Conservation (phyloP, 352 stramenopile species). For the Phytophthora boehmeriae region DNA sequence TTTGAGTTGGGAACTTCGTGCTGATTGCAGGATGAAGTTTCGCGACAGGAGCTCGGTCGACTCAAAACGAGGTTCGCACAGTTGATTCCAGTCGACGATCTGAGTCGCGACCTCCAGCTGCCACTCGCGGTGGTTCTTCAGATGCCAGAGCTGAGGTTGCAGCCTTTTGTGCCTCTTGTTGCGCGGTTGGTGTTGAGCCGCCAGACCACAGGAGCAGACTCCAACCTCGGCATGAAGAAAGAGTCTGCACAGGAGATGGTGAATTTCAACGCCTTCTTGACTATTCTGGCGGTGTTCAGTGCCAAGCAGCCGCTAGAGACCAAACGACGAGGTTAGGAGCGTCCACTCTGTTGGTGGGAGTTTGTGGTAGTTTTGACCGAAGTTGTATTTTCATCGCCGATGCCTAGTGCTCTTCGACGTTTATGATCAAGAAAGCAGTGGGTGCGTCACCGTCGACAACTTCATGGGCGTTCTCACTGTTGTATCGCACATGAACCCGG, state of each 20-base stretch:
- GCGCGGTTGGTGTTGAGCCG: conserved; percentile 17
- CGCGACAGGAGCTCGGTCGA: conserved; percentile 41
- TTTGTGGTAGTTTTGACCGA: not conserved
- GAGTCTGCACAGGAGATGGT: conserved; percentile 9
- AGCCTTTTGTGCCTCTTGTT: conserved; percentile 27
- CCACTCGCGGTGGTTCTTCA: conserved; percentile 14
- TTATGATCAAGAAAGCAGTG: conserved; percentile 43
- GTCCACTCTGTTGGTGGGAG: not conserved
- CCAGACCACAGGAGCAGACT: not conserved
- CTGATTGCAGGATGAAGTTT: conserved; percentile 29
- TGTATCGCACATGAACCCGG: conserved; percentile 11
- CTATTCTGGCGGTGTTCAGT: conserved; percentile 41
- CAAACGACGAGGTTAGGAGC: conserved; percentile 36
- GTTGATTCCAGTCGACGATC: conserved; percentile 24
- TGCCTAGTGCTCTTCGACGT: conserved; percentile 46
- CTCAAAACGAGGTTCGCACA: conserved; percentile 51
- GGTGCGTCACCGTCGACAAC: conserved; percentile 34
- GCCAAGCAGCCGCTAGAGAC: conserved; percentile 38
- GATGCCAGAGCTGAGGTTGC: conserved; percentile 45
- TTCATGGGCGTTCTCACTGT: conserved; percentile 30
- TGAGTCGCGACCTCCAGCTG: conserved; percentile 14
- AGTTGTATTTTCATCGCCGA: not conserved
- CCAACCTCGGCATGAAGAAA: not conserved
- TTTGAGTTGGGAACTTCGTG: not conserved
- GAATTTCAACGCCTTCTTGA: conserved; percentile 38